Conservation (phyloP, 2,329 filamentous ascomycete species). For the Aspergillus sp. region DNA sequence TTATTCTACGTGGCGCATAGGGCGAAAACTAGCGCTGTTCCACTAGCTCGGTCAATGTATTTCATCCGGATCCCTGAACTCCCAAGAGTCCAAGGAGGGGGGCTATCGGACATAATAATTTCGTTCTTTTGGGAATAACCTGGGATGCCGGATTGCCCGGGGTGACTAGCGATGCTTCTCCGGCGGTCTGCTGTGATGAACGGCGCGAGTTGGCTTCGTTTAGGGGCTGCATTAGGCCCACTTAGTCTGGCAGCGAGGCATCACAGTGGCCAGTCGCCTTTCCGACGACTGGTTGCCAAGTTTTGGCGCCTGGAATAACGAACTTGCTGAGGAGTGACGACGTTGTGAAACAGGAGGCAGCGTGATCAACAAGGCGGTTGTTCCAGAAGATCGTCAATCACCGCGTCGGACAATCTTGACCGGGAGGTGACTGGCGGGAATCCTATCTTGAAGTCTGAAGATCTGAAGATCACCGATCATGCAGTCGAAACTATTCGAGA, state of each 20-base stretch:
- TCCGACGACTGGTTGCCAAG: too few relatives aligned
- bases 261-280: too few relatives aligned
- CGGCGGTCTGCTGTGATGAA: conserved; percentile 2
- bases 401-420: neutral
- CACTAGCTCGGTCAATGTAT: neutral
- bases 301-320: too few relatives aligned
- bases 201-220: conserved; percentile 3
- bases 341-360: neutral
- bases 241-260: neutral
- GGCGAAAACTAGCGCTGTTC: neutral
- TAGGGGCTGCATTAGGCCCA: neutral
- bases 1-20: neutral
- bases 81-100: neutral
- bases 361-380: neutral
- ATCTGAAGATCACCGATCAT: too few relatives aligned
- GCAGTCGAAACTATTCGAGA: too few relatives aligned
- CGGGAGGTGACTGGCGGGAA: neutral
- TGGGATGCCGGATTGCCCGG: neutral
- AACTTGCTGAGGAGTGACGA: neutral
- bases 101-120: neutral
- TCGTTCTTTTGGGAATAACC: neutral
- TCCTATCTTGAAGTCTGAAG: too few relatives aligned
- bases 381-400: neutral
- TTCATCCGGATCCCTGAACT: neutral
- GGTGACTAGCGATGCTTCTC: conserved; percentile 1